Conservation (phyloP, 257 asterid species). For the Solanum commersonii region DNA sequence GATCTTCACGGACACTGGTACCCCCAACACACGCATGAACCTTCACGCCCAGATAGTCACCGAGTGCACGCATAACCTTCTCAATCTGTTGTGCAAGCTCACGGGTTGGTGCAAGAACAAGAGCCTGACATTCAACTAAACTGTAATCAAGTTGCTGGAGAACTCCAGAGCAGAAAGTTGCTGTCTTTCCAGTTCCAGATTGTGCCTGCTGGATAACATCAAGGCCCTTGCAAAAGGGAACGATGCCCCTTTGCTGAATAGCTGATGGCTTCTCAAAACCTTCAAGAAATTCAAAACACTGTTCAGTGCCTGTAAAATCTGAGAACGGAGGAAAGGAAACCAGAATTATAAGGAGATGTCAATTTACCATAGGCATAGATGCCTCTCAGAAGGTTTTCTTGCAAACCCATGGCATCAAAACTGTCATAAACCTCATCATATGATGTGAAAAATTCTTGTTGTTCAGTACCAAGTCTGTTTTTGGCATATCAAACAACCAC, state of each 20-base stretch:
- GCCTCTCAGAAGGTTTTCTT: constrained; percentile 24
- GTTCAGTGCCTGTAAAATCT: not conserved
- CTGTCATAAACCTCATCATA: not conserved
- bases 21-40: constrained; percentile 67
- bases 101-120: constrained; percentile 59
- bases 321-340: not conserved
- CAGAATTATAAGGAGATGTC: not conserved
- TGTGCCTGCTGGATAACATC: constrained; percentile 42
- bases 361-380: constrained; percentile 54
- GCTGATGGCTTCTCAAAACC: constrained; percentile 68
- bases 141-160: constrained; percentile 54
- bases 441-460: constrained; percentile 11
- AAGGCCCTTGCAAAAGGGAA: constrained; percentile 41
- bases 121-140: constrained; percentile 53
- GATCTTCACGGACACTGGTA: constrained; percentile 14
- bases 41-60: constrained; percentile 57
- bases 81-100: constrained; percentile 63
- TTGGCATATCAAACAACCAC: not conserved
- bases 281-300: constrained; percentile 4
- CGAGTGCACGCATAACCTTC: constrained; percentile 58
- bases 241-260: constrained; percentile 61
- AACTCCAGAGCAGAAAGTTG: constrained; percentile 62
- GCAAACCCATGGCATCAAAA: constrained; percentile 3
- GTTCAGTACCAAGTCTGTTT: constrained; percentile 37
- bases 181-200: constrained; percentile 60